Evolutionary conservation across 148 eudicot genomes (phyloP), one percentile per base, ranked within the genome.

Genomic region (Linanthus parryae): DNA sequence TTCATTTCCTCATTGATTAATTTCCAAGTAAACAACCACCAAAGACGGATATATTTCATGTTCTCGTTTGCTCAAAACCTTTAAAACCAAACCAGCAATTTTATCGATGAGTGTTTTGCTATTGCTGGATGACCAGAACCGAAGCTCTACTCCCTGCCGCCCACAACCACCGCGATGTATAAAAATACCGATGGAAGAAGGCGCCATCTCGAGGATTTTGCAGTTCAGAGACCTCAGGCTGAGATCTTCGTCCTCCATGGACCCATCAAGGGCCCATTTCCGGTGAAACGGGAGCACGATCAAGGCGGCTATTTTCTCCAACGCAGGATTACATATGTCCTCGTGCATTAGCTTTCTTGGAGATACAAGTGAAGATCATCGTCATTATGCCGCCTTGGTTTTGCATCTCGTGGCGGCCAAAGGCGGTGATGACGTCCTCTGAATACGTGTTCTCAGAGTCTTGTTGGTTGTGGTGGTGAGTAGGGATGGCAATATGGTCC

Each of bases 201-300:
- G 79, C 7, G 72, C 56, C 16, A 35, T 46, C 13, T 58, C 50
- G 0, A 74, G 58, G 52, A 74, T 52, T 9, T 59, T 74, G 2
- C 36, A 43, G 23, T 74, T 74, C 12, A 74, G 46, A 20, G 38
- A 7, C 34, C 72, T 58, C 27, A 42, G 68, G 13, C 48, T 62
- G 2, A 24, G 11, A 27, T 70, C 63, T 26, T 70, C 72, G 1
- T 38, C n/a, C 8, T 49, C 65, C 11, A 70, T 5, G 0, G 57
- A 48, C 7, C 72, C 72, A 16, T 62, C 79, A 12, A 70, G 42
- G 3, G 54, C 63, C 47, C 69, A 66, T 66, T 66, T 70, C 6
- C 68, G 52, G 49, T 70, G 75, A 48, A 65, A 70, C 9, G 79
- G 79, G 40, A 74, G 58, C 28, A 70, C 19, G 4, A 74, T 58